Percentiles rank a stretch among this genome's conserved stretches.
Evolutionary conservation across 495 filamentous ascomycete species (phyloP).

Genomic region (Hypoxylon perforatum): DNA sequence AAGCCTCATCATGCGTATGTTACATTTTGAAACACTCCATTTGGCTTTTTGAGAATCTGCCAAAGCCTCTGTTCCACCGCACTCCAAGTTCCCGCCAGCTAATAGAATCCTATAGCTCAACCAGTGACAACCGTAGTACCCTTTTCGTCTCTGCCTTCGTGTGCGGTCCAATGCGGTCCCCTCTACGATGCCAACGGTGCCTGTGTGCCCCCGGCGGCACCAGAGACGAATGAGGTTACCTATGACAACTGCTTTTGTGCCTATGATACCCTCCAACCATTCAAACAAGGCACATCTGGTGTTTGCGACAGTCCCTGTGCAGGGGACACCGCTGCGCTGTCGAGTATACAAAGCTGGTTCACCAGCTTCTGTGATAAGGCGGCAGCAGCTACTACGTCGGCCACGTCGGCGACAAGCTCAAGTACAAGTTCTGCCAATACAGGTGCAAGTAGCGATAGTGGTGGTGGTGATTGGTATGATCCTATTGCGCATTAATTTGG

Average conservation of each 20-base stretch:
- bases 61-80: neutral
- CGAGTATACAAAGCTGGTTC: constrained; percentile 62
- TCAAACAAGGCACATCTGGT: constrained; percentile 52
- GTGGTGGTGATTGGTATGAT: constrained; percentile 46
- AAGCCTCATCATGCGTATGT: constrained; percentile 28
- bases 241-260: constrained; percentile 62
- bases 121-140: constrained; percentile 59
- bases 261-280: constrained; percentile 53
- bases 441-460: constrained; percentile 17
- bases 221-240: constrained; percentile 36
- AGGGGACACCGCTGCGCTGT: constrained; percentile 46
- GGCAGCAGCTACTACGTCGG: constrained; percentile 36
- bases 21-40: neutral
- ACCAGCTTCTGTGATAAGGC: constrained; percentile 54
- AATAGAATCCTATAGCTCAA: constrained; percentile 22
- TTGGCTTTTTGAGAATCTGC: neutral
- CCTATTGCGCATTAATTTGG: neutral
- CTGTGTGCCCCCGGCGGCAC: constrained; percentile 58
- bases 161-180: constrained; percentile 56
- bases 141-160: constrained; percentile 57
- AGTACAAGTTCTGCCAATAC: constrained; percentile 28
- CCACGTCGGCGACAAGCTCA: constrained; percentile 35
- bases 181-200: constrained; percentile 67
- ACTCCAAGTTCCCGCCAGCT: constrained; percentile 2
- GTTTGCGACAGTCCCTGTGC: constrained; percentile 55